Percentiles rank a stretch among this genome's conserved stretches.
phyloP scores from a whole-genome alignment of 1,284 basidiomycete genomes.

The Leccinum griseonigrum region DNA sequence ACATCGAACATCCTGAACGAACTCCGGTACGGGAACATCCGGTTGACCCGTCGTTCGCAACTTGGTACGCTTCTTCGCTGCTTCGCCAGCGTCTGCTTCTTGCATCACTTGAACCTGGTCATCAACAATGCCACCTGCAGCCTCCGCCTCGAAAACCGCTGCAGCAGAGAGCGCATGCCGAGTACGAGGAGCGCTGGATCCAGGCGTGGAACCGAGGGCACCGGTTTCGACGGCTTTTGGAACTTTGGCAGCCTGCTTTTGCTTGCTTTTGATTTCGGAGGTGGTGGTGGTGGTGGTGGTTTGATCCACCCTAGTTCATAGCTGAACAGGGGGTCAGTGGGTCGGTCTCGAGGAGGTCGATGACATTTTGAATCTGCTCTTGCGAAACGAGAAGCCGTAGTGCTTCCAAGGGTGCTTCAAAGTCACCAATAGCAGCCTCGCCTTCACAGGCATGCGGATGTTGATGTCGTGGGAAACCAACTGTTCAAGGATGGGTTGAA shows the following conservation, averaged over 20 bases:
- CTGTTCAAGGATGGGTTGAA: slow-evolving; percentile 42
- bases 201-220: slow-evolving; percentile 30
- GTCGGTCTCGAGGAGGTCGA: slow-evolving; percentile 52
- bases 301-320: slow-evolving; percentile 65
- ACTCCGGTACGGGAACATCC: slow-evolving; percentile 47
- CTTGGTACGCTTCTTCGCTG: slow-evolving; percentile 18
- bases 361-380: slow-evolving; percentile 49
- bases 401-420: slow-evolving; percentile 64
- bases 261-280: slow-evolving; percentile 35
- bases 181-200: slow-evolving; percentile 49
- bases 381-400: slow-evolving; percentile 54
- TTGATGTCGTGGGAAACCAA: slow-evolving; percentile 40
- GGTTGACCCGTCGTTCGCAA: slow-evolving; percentile 29
- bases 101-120: slow-evolving; percentile 7
- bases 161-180: slow-evolving; percentile 40
- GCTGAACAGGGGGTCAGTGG: slow-evolving; percentile 65
- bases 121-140: slow-evolving; percentile 5
- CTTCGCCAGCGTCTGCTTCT: slow-evolving; percentile 18
- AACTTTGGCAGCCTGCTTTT: slow-evolving; percentile 35
- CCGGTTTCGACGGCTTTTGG: slow-evolving; percentile 34
- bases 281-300: slow-evolving; percentile 47
- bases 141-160: slow-evolving; percentile 45
- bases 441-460: slow-evolving; percentile 11
- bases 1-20: slow-evolving; percentile 83
- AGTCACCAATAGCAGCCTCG: slow-evolving; percentile 49